Percentiles rank a stretch among this genome's conserved stretches.
These are phyloP conservation scores for Nymphaea thermarum DNA, from an alignment of 164 flowering plant genomes.

Conservation along the genomic window DNA sequence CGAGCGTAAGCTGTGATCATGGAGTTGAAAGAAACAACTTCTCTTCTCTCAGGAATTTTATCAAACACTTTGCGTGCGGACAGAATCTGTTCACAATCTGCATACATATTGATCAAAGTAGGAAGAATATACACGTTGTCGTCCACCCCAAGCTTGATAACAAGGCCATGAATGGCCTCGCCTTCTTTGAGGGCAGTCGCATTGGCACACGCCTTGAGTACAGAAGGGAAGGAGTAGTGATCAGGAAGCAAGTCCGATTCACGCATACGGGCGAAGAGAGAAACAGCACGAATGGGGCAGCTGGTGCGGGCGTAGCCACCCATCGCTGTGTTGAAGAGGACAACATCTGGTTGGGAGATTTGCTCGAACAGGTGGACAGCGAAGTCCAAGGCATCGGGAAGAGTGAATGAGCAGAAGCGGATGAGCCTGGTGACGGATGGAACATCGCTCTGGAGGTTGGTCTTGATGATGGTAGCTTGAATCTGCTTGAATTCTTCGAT, in stretches of 20 bases:
- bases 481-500: slow-evolving; percentile 51
- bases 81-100: slow-evolving; percentile 32
- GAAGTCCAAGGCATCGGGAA: slow-evolving; percentile 24
- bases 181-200: slow-evolving; percentile 45
- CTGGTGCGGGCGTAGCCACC: slow-evolving; percentile 47
- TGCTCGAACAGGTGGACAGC: slow-evolving; percentile 44
- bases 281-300: slow-evolving; percentile 26
- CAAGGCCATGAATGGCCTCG: slow-evolving; percentile 43
- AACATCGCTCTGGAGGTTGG: slow-evolving; percentile 42
- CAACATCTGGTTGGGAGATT: slow-evolving; percentile 44
- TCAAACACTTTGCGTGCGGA: slow-evolving; percentile 43
- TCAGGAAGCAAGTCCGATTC: slow-evolving; percentile 31
- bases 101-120: slow-evolving; percentile 48
- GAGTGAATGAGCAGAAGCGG: slow-evolving; percentile 27
- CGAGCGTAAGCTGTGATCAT: slow-evolving; percentile 47
- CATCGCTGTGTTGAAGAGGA: slow-evolving; percentile 46
- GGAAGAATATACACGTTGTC: slow-evolving; percentile 35
- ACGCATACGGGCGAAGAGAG: slow-evolving; percentile 23
- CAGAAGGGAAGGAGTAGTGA: slow-evolving; percentile 51
- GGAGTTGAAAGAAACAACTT: slow-evolving; percentile 50
- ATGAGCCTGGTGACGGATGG: slow-evolving; percentile 35
- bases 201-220: slow-evolving; percentile 50
- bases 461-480: slow-evolving; percentile 44
- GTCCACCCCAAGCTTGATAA: slow-evolving; percentile 31
- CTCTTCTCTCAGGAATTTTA: slow-evolving; percentile 20